Evolutionary conservation across 441 rosid genomes (phyloP).

Genomic region (Populus hybrid): DNA sequence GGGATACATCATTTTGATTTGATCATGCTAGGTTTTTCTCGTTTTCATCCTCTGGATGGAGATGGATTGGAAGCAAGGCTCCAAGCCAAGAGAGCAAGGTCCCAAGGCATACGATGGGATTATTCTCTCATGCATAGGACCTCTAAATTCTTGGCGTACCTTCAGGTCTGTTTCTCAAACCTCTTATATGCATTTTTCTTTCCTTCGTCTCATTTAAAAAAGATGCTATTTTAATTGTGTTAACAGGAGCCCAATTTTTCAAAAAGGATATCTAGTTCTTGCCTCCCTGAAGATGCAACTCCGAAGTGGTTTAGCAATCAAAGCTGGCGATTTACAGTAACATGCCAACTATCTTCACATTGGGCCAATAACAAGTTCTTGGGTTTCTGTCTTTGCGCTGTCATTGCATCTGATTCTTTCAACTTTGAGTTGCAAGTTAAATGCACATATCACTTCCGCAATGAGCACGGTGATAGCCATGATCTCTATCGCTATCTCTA

Average conservation of each 20-base stretch:
- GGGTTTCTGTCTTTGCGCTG: constrained; percentile 7
- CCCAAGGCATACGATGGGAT: no score
- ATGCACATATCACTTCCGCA: constrained; percentile 12
- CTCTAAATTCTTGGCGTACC: no score
- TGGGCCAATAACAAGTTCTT: neutral
- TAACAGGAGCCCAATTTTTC: neutral
- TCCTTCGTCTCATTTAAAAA: neutral
- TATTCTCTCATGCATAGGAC: no score
- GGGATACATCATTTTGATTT: neutral
- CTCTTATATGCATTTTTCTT: neutral
- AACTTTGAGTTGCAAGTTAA: neutral
- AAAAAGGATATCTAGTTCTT: neutral
- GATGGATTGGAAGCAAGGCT: no score
- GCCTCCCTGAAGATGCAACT: constrained; percentile 6
- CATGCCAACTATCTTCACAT: constrained; percentile 2
- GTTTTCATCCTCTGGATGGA: neutral
- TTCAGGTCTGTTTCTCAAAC: no score
- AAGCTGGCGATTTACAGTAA: neutral
- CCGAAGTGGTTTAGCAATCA: constrained; percentile 19
- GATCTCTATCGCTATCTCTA: neutral
- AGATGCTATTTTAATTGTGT: neutral
- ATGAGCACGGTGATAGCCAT: neutral
- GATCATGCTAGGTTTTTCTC: neutral
- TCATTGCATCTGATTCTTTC: neutral
- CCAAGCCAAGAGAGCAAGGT: no score